Evolutionary conservation across 2,329 filamentous ascomycete species (phyloP).

Genomic region (Trichophyton simii): DNA sequence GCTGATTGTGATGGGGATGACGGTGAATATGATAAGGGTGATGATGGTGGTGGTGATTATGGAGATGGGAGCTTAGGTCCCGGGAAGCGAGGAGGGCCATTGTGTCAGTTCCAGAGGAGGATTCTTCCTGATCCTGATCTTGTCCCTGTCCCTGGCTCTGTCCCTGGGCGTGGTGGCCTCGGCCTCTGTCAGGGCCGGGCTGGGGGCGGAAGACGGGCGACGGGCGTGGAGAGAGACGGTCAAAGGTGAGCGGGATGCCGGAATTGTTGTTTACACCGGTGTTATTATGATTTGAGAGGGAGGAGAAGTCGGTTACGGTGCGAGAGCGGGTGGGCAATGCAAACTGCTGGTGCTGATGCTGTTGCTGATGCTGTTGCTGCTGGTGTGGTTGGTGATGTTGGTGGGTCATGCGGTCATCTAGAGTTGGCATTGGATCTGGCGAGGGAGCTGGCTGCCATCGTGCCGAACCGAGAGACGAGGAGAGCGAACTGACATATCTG

Average conservation of each 20-base stretch:
- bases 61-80: not conserved
- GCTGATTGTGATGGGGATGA: too few relatives aligned
- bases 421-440: not conserved
- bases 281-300: not conserved
- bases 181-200: not conserved
- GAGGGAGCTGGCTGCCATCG: conserved; percentile 9
- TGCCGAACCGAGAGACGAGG: conserved; percentile 12
- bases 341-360: not conserved
- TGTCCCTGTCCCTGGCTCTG: not conserved
- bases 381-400: too few relatives aligned
- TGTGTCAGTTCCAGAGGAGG: not conserved
- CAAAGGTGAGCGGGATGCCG: conserved; percentile 1
- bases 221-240: not conserved
- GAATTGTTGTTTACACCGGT: not conserved
- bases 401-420: conserved; percentile 1
- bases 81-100: not conserved
- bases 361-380: too few relatives aligned
- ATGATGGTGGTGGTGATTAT: too few relatives aligned
- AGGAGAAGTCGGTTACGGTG: not conserved
- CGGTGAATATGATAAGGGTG: too few relatives aligned
- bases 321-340: not conserved
- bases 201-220: conserved; percentile 2
- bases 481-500: conserved; percentile 14
- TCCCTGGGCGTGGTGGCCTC: not conserved
- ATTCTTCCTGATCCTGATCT: too few relatives aligned